Conservation (phyloP, 2,329 filamentous ascomycete genomes). For the Arachnomyces sp. region DNA sequence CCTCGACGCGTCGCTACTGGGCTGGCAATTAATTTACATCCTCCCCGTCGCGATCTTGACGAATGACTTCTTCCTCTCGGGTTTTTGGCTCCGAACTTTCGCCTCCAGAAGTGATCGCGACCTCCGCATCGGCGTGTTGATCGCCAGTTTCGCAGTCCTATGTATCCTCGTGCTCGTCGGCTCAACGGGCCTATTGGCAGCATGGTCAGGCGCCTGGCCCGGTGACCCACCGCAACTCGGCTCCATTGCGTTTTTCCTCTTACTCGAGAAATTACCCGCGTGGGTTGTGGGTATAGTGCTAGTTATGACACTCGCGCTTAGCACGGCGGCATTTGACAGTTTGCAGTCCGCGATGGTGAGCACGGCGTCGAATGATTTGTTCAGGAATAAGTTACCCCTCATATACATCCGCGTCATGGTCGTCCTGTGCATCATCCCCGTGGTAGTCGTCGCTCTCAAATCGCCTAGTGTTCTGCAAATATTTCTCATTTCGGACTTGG, state of each 20-base stretch:
- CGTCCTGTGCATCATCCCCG: slow-evolving; percentile 64
- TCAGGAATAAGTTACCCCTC: slow-evolving; percentile 70
- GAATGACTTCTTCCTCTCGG: slow-evolving; percentile 80
- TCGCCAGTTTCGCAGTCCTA: slow-evolving; percentile 57
- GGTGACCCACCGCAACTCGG: slow-evolving; percentile 55
- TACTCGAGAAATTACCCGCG: slow-evolving; percentile 61
- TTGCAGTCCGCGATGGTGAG: slow-evolving; percentile 78
- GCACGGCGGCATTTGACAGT: slow-evolving; percentile 70
- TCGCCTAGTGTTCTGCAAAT: slow-evolving; percentile 17
- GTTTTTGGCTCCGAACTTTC: slow-evolving; percentile 78
- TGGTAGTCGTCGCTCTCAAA: slow-evolving; percentile 38
- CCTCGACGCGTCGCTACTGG: slow-evolving; percentile 60
- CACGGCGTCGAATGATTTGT: slow-evolving; percentile 75
- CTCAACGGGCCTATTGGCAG: slow-evolving; percentile 62
- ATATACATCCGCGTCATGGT: slow-evolving; percentile 64
- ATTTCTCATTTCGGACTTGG: slow-evolving; percentile 37
- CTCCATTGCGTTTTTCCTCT: slow-evolving; percentile 64
- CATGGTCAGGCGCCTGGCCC: slow-evolving; percentile 66
- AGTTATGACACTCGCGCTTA: slow-evolving; percentile 70
- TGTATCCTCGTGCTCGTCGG: slow-evolving; percentile 66
- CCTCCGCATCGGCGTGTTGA: slow-evolving; percentile 63
- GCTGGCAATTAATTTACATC: slow-evolving; percentile 82
- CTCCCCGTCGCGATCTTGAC: slow-evolving; percentile 71
- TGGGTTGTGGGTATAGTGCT: slow-evolving; percentile 80
- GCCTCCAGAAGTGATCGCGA: slow-evolving; percentile 70